Conservation (phyloP, 345 rosid species). For the Geranium rotundifolium region DNA sequence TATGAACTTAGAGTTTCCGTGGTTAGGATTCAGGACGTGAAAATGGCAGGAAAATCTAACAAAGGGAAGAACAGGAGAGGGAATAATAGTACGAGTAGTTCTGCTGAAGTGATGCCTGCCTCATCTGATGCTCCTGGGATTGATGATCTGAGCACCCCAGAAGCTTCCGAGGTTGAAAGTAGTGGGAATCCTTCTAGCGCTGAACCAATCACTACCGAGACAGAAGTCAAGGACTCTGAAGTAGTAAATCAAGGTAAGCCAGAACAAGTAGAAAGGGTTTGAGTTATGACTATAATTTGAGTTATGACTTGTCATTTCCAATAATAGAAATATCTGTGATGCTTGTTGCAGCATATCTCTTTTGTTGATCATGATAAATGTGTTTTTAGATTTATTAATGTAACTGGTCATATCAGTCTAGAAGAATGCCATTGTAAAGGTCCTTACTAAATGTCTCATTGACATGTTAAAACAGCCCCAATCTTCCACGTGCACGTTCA, state of each 20-base stretch:
- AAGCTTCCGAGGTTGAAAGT: conserved; percentile 19
- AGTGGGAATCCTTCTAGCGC: conserved; percentile 28
- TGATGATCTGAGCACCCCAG: conserved; percentile 21
- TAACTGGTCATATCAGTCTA: neutral
- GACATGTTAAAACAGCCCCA: neutral
- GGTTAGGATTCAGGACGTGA: neutral
- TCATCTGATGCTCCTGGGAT: conserved; percentile 26
- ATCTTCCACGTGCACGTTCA: neutral
- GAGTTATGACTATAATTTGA: neutral
- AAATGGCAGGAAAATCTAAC: conserved; percentile 93
- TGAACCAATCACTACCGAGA: conserved; percentile 19
- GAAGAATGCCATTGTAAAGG: neutral
- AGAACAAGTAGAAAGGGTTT: neutral
- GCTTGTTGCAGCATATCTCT: too few species aligned
- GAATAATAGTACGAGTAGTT: conserved; percentile 18
- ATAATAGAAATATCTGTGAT: too few species aligned
- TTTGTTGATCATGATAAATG: too few species aligned
- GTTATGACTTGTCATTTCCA: too few species aligned
- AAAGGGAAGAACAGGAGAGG: conserved; percentile 57
- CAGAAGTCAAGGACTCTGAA: conserved; percentile 33
- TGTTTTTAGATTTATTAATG: neutral
- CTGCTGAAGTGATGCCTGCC: conserved; percentile 20
- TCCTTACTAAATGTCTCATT: too few species aligned
- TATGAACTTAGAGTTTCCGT: neutral
- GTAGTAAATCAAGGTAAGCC: conserved; percentile 55